Conservation (phyloP, 139 green algal genomes). For the Auxenochlorella pyrenoidosa region DNA sequence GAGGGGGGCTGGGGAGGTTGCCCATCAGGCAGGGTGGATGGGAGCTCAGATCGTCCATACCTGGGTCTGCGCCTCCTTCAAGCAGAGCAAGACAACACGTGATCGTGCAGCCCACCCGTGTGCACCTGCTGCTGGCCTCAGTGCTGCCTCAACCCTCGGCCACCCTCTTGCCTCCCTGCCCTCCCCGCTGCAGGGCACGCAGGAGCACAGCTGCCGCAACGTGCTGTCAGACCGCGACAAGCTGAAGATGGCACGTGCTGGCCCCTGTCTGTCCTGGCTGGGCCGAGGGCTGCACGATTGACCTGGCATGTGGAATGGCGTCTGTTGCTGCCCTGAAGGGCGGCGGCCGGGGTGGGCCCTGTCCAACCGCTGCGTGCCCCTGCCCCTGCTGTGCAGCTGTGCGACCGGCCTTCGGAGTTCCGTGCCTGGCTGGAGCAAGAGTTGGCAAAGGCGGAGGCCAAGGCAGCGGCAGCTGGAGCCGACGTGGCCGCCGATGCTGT, state of each 20-base stretch:
- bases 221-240: neutral
- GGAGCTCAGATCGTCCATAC: too few relatives aligned
- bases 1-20: too few relatives aligned
- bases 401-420: constrained; percentile 23
- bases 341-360: neutral
- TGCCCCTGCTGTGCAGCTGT: neutral
- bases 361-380: neutral
- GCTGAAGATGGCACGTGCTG: neutral
- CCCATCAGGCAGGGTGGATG: too few relatives aligned
- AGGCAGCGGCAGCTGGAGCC: neutral
- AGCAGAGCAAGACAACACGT: too few relatives aligned
- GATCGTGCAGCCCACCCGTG: too few relatives aligned
- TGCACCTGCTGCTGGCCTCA: too few relatives aligned
- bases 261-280: too few relatives aligned
- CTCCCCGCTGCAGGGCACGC: neutral
- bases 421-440: neutral
- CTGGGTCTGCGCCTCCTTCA: neutral
- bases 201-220: neutral
- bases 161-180: neutral
- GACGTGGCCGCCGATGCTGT: neutral
- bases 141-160: neutral
- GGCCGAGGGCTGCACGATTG: too few relatives aligned
- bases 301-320: too few relatives aligned
- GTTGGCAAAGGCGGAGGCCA: neutral
- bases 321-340: too few relatives aligned